Conservation (phyloP, 768 basidiomycete species). For the Naematelia encephala region DNA sequence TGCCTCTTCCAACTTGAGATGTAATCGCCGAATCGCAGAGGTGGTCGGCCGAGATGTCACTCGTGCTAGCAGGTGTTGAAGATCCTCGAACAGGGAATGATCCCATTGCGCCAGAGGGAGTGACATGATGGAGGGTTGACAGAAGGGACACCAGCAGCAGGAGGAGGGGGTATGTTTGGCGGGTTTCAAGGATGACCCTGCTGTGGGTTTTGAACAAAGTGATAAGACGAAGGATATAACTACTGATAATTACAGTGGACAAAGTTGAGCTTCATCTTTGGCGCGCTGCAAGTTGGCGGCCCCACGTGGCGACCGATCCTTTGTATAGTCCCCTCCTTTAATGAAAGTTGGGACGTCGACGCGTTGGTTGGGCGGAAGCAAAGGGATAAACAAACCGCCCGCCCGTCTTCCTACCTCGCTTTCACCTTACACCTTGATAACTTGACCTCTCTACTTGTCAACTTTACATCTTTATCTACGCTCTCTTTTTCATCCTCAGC, state of each 20-base stretch:
- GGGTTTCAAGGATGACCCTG: too few relatives aligned
- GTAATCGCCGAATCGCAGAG: constrained; percentile 27
- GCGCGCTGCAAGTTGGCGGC: too few relatives aligned
- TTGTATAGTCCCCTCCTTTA: not conserved
- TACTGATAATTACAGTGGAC: too few relatives aligned
- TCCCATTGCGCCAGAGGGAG: constrained; percentile 30
- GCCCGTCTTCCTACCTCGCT: constrained; percentile 2
- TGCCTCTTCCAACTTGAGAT: constrained; percentile 32
- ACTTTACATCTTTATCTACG: not conserved
- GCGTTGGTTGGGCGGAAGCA: not conserved
- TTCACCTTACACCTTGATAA: constrained; percentile 6
- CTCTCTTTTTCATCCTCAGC: not conserved
- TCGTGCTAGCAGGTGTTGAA: constrained; percentile 34
- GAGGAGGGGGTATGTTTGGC: too few relatives aligned
- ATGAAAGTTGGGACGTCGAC: constrained; percentile 1
- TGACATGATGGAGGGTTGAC: not conserved
- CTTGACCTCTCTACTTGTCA: not conserved
- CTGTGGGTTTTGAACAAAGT: too few relatives aligned
- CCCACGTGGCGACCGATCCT: not conserved
- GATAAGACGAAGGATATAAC: too few relatives aligned
- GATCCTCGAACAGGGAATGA: constrained; percentile 37
- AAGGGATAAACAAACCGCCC: constrained; percentile 12
- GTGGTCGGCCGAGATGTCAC: constrained; percentile 32
- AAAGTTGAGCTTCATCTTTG: too few relatives aligned
- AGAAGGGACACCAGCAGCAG: not conserved